Evolutionary conservation across 2,329 filamentous ascomycete genomes (phyloP), one percentile per base, ranked within the genome.

Genomic region (Aspergillus pseudotamarii): DNA sequence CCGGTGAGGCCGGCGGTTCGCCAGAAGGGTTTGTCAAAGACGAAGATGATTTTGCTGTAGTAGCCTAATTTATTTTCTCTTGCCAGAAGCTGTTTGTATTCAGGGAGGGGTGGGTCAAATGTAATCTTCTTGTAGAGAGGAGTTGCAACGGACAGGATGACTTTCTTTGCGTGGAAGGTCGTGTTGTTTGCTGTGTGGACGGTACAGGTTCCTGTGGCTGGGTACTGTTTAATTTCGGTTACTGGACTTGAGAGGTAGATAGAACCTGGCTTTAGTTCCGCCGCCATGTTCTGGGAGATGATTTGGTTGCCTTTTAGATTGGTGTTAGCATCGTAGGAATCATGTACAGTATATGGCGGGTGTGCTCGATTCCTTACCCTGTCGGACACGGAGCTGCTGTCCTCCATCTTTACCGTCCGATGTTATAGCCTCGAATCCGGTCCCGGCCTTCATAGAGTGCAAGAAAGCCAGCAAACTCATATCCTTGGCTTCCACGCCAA

Each of bases 381-480:
- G 72, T 10, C 76, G 75, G 28, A 83, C 70, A 3, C 84, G 78
- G 9, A 87, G 74, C 66, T 84, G 80, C 65, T 86, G 84, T 0
- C 82, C 85, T 12, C 85, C 86, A 55, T 80, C 68, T 65, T 84
- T 83, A 38, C 73, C 66, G 66, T 87, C 85, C 0, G 83, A 84
- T 0, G 82, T 75, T 76, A 86, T 82, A 45, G 80, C 74, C 62
- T 83, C 64, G 6, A 87, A 74, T 0, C 86, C 86, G 8, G 80
- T 80, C 2, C 83, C 83, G 19, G 78, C 78, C 68, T 82, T 83
- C 76, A 81, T 82, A 71, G 87, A 86, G 68, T 86, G 78, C 32
- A 88, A 75, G 67, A 88, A 85, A 68, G 75, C 86, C 3, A 85
- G 69, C 1, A 84, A 83, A 19, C 79, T 82, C 10, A 86, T 68